Evolutionary conservation across 202 grass and related monocot genomes (phyloP).

Genomic region (Zoysia matrella): DNA sequence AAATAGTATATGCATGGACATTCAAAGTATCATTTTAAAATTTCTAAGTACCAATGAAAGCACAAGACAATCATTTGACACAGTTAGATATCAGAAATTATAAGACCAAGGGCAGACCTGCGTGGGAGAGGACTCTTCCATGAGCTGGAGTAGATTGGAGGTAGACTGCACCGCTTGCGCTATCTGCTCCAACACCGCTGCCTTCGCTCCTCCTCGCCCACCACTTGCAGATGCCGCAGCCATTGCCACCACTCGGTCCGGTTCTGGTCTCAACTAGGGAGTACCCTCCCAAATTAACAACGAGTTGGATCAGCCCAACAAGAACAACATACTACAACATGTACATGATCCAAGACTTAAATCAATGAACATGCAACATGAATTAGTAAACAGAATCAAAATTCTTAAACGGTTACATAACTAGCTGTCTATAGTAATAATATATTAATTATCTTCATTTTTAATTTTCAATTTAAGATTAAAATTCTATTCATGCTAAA

Average conservation of each 20-base stretch:
- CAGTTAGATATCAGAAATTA: background rate
- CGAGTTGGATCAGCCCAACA: background rate
- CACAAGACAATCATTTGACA: background rate
- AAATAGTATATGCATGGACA: background rate
- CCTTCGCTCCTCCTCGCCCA: constrained; percentile 57
- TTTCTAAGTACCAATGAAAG: constrained; percentile 22
- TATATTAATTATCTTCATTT: no score
- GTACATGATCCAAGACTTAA: background rate
- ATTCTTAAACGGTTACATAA: no score
- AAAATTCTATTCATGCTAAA: no score
- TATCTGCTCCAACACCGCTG: constrained; percentile 73
- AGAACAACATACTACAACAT: background rate
- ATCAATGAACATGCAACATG: no score
- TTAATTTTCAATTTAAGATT: no score
- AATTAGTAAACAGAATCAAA: no score
- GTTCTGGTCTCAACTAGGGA: no score
- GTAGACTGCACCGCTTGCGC: constrained; percentile 84
- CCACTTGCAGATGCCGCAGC: constrained; percentile 48
- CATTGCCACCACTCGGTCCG: constrained; percentile 46
- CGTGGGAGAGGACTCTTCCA: constrained; percentile 88
- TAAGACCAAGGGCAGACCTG: constrained; percentile 49
- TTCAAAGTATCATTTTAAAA: background rate
- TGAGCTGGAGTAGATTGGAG: constrained; percentile 87
- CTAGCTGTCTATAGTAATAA: no score
- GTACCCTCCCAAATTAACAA: background rate